Evolutionary conservation across 75 land plant genomes (phyloP), one percentile per base, ranked within the genome.

Genomic region (Cunninghamia lanceolata): DNA sequence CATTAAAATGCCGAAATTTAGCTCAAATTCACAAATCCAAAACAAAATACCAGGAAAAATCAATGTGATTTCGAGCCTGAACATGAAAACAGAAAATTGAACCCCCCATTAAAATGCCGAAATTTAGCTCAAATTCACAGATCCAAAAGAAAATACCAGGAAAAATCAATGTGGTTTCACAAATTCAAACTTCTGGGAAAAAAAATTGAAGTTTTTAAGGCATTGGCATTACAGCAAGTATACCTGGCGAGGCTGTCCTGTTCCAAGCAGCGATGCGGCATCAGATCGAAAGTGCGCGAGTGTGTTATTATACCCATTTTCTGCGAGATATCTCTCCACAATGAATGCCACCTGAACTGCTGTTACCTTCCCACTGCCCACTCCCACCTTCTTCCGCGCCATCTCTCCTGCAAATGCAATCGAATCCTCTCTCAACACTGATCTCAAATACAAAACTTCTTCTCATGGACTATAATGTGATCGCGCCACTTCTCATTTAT

Each of bases 321-420:
- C 92, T 74, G 85, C 78, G 39, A 95, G 93, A 85, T 93, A 94
- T 5, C 93, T 88, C 25, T 93, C 95, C 53, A 95, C 95, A 59
- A 93, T 92, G 87, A 89, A 95, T 21, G 96, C 96, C 43, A 94
- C 87, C 32, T 94, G 96, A 11, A 93, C 82, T 8, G 93, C 92
- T 5, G 96, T 94, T 14, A 94, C 93, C 84, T 92, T 92, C 28
- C 94, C 94, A 52, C 83, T 91, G n/a, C 93, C 95, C 21, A 91
- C 17, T 8, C 81, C 84, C 30, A 79, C 90, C 25, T 85, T n/a
- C 47, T 88, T 93, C 85, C 83, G 89, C 2, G 52, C 63, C 84
- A 34, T 83, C 59, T 17, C 59, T 53, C 9, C 70, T 66, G 53
- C 53, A 50, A 50, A 50, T 50, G 53, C 53, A 50, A 50, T 13